Evolutionary conservation across 441 rosid species (phyloP).

Genomic region (Gossypium gossypioides): DNA sequence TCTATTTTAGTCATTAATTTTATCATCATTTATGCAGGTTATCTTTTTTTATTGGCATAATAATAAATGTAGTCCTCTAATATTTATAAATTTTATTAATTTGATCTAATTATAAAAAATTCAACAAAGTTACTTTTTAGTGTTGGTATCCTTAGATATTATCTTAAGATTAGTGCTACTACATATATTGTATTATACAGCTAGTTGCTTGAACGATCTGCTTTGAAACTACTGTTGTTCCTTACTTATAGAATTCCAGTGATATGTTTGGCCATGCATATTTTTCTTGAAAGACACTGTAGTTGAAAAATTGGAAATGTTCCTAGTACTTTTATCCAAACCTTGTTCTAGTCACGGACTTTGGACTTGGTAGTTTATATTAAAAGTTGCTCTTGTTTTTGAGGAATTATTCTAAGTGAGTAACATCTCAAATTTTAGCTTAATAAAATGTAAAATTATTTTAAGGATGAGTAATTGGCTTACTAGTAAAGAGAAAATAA

Average conservation of each 20-base stretch:
- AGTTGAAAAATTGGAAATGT: neutral
- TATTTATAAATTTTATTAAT: too few relatives aligned
- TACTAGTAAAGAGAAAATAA: too few relatives aligned
- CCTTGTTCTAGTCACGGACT: neutral
- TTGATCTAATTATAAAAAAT: too few relatives aligned
- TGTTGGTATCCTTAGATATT: conserved; percentile 77
- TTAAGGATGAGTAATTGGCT: too few relatives aligned
- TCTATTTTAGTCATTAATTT: too few relatives aligned
- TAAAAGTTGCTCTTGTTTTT: neutral
- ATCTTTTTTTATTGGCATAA: too few relatives aligned
- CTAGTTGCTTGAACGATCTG: conserved; percentile 41
- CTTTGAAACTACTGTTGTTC: conserved; percentile 50
- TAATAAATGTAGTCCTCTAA: too few relatives aligned
- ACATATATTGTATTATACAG: conserved; percentile 64
- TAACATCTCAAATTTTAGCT: too few relatives aligned
- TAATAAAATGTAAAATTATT: too few relatives aligned
- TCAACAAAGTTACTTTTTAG: too few relatives aligned
- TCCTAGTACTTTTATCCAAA: neutral
- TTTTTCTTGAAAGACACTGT: neutral
- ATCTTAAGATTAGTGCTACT: conserved; percentile 68
- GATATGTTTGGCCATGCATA: conserved; percentile 33
- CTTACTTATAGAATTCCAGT: conserved; percentile 67
- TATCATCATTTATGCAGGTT: too few relatives aligned
- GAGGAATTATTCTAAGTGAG: neutral
- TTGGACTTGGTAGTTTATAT: neutral